phyloP scores from a whole-genome alignment of 768 basidiomycete species.

The Agaricus sinodeliciosus region DNA sequence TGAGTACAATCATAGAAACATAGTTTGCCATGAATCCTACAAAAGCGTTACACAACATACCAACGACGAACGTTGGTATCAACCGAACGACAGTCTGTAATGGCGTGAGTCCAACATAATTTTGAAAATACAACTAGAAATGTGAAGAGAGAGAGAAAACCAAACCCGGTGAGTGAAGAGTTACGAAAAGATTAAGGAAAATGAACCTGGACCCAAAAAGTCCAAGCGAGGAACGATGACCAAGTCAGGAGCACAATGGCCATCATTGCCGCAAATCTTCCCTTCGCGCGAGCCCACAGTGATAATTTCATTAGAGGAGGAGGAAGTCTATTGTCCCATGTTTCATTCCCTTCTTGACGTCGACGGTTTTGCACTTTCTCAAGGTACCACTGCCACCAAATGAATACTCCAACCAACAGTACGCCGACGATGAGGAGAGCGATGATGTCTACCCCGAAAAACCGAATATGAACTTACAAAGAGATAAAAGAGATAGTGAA shows the following conservation, averaged over 20 bases:
- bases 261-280: constrained; percentile 57
- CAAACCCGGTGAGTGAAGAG: too few relatives aligned
- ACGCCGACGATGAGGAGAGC: constrained; percentile 59
- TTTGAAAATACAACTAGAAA: constrained; percentile 63
- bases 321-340: constrained; percentile 19
- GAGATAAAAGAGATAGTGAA: constrained; percentile 14
- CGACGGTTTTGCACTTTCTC: constrained; percentile 31
- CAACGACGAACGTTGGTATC: constrained; percentile 66
- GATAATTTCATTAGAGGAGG: constrained; percentile 63
- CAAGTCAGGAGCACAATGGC: constrained; percentile 59
- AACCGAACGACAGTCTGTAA: constrained; percentile 59
- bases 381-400: constrained; percentile 61
- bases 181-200: background rate
- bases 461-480: background rate
- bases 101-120: constrained; percentile 47
- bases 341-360: background rate
- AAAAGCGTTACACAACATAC: constrained; percentile 55
- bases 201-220: constrained; percentile 28
- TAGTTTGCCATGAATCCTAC: constrained; percentile 54
- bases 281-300: constrained; percentile 57
- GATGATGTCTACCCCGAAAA: constrained; percentile 52
- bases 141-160: background rate
- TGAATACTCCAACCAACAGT: constrained; percentile 46
- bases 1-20: constrained; percentile 48
- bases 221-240: constrained; percentile 50